Conservation (phyloP, 2,329 filamentous ascomycete genomes). For the Epicoccum sorghinum region DNA sequence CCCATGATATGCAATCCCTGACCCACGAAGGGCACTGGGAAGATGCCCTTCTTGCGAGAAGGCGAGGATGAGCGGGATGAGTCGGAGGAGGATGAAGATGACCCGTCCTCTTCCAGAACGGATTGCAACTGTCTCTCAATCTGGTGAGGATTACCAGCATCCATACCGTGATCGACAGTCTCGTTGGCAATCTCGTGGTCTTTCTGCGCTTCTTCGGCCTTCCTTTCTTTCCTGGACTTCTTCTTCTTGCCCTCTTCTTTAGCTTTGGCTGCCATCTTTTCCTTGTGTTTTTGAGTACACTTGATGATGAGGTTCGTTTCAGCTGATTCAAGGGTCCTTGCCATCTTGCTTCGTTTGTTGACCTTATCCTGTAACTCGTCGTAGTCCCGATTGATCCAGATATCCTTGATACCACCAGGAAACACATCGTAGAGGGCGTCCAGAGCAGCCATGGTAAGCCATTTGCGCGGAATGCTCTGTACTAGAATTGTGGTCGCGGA, state of each 20-base stretch:
- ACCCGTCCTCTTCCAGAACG: conserved; percentile 46
- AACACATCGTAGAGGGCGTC: conserved; percentile 92
- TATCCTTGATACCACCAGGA: conserved; percentile 90
- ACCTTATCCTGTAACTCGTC: conserved; percentile 86
- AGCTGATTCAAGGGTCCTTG: conserved; percentile 74
- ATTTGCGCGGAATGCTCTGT: conserved; percentile 86
- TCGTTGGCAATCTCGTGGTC: conserved; percentile 58
- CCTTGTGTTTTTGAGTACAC: conserved; percentile 80
- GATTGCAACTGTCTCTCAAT: conserved; percentile 57
- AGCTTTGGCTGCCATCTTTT: conserved; percentile 67
- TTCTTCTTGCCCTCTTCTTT: conserved; percentile 64
- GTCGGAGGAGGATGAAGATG: conserved; percentile 41
- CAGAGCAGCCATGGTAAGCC: conserved; percentile 83
- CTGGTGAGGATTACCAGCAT: conserved; percentile 64
- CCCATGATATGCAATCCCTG: conserved; percentile 50
- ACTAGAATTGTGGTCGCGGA: conserved; percentile 96
- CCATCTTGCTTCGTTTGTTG: conserved; percentile 72
- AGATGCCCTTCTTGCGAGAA: conserved; percentile 32
- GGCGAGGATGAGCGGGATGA: conserved; percentile 45
- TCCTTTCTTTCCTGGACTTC: conserved; percentile 58
- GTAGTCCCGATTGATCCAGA: conserved; percentile 94
- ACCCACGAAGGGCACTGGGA: conserved; percentile 55
- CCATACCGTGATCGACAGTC: conserved; percentile 60
- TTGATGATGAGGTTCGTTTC: conserved; percentile 83
- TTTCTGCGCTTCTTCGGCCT: conserved; percentile 69